Evolutionary conservation across 371 early-diverging fungal genomes (phyloP).

Genomic region (Nematocida ironsii): DNA sequence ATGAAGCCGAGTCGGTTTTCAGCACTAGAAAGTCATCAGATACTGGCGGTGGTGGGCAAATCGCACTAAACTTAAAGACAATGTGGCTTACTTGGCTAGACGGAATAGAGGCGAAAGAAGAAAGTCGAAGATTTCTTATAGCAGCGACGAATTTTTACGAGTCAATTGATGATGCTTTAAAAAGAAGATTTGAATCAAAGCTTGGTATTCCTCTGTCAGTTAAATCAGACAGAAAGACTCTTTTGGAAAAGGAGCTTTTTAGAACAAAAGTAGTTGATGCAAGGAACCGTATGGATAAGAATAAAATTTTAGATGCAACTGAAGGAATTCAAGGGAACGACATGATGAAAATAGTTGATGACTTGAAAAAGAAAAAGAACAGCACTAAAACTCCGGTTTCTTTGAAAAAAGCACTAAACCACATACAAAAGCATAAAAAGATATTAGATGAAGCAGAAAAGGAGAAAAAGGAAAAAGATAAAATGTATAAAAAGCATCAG

Average conservation of each 20-base stretch:
- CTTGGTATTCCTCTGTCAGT: slow-evolving; percentile 44
- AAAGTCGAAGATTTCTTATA: slow-evolving; percentile 54
- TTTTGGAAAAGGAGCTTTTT: slow-evolving; percentile 25
- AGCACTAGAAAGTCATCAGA: slow-evolving; percentile 25
- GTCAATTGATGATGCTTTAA: slow-evolving; percentile 59
- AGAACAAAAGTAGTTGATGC: not conserved
- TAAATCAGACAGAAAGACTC: slow-evolving; percentile 35
- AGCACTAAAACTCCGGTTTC: not conserved
- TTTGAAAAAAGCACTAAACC: not conserved
- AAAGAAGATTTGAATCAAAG: slow-evolving; percentile 56
- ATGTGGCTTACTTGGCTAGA: slow-evolving; percentile 62
- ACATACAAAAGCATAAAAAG: not conserved
- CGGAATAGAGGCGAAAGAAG: slow-evolving; percentile 29
- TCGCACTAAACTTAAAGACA: slow-evolving; percentile 23
- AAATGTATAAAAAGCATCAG: not conserved
- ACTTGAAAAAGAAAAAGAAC: not conserved
- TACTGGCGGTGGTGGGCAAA: slow-evolving; percentile 1
- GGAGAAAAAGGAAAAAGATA: not conserved
- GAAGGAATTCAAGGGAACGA: not conserved
- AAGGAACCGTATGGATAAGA: not conserved
- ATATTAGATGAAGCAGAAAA: not conserved
- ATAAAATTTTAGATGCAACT: not conserved
- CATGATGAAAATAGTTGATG: not conserved
- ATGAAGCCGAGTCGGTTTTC: slow-evolving; percentile 66
- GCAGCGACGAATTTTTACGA: slow-evolving; percentile 60